Percentiles rank a stretch among this genome's conserved stretches.
phyloP scores from a whole-genome alignment of 768 basidiomycete genomes.

The Panaeolus papilionaceus region DNA sequence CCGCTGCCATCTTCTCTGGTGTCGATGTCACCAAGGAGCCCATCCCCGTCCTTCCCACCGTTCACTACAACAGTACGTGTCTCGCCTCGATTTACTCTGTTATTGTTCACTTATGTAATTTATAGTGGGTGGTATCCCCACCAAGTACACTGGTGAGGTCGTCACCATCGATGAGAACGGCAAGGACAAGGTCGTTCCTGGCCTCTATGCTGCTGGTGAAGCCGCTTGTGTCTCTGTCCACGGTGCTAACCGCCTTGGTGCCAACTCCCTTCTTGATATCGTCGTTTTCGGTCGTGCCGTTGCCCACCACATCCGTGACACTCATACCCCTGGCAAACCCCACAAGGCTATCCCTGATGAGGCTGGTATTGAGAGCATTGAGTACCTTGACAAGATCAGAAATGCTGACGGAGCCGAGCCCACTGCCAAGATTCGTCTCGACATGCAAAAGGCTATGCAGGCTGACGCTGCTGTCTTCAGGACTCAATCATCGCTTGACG shows the following conservation, averaged over 20 bases:
- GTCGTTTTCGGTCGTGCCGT: constrained; percentile 99
- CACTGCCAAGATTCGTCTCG: constrained; percentile 89
- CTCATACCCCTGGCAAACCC: constrained; percentile 84
- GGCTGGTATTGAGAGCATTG: constrained; percentile 83
- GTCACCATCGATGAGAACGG: constrained; percentile 87
- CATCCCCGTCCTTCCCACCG: constrained; percentile 97
- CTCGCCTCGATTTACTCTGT: not conserved
- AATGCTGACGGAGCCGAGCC: constrained; percentile 81
- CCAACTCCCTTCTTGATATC: constrained; percentile 98
- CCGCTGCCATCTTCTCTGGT: constrained; percentile 97
- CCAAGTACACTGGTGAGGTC: constrained; percentile 97
- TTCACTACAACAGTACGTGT: constrained; percentile 95
- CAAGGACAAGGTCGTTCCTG: constrained; percentile 93
- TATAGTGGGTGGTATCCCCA: constrained; percentile 98
- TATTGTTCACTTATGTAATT: constrained; percentile 4
- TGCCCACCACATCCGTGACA: constrained; percentile 96
- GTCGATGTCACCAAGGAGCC: constrained; percentile 99
- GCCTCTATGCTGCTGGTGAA: constrained; percentile 98
- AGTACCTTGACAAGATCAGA: constrained; percentile 89
- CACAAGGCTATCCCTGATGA: constrained; percentile 90
- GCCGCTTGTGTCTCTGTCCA: constrained; percentile 99
- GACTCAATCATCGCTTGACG: constrained; percentile 87
- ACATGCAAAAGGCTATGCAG: constrained; percentile 99
- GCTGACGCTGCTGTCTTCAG: constrained; percentile 98
- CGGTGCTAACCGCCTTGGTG: constrained; percentile 98